phyloP scores from a whole-genome alignment of 106 monocot genomes.

The Gastrodia elata region DNA sequence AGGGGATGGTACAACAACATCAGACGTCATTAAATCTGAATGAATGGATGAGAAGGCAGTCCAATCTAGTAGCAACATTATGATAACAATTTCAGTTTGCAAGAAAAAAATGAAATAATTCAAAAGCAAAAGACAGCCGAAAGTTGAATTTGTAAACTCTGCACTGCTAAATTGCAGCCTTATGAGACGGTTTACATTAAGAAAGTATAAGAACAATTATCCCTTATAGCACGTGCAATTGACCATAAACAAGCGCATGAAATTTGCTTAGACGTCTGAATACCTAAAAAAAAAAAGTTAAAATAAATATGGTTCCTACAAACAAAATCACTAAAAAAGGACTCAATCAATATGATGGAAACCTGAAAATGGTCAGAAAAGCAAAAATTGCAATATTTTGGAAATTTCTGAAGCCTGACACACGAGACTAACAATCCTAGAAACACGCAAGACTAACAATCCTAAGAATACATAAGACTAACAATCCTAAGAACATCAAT shows the following conservation, averaged over 20 bases:
- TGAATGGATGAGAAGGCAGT: conserved; percentile 64
- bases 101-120: neutral
- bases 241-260: no score
- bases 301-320: no score
- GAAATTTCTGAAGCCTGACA: neutral
- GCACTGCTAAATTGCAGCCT: neutral
- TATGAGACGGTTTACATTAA: neutral
- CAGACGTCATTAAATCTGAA: conserved; percentile 66
- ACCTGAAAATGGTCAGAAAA: neutral
- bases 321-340: neutral
- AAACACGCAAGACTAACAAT: no score
- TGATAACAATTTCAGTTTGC: neutral
- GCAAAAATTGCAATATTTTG: neutral
- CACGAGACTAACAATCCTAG: neutral
- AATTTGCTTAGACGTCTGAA: no score
- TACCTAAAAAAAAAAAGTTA: no score
- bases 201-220: neutral
- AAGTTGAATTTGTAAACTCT: neutral
- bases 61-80: conserved; percentile 60
- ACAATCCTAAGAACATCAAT: no score
- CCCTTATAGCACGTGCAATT: no score
- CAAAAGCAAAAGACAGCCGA: neutral
- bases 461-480: no score
- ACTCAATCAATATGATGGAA: neutral
- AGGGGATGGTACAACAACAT: conserved; percentile 88